Conservation (phyloP, 768 basidiomycete species). For the Hericium rajendrae region DNA sequence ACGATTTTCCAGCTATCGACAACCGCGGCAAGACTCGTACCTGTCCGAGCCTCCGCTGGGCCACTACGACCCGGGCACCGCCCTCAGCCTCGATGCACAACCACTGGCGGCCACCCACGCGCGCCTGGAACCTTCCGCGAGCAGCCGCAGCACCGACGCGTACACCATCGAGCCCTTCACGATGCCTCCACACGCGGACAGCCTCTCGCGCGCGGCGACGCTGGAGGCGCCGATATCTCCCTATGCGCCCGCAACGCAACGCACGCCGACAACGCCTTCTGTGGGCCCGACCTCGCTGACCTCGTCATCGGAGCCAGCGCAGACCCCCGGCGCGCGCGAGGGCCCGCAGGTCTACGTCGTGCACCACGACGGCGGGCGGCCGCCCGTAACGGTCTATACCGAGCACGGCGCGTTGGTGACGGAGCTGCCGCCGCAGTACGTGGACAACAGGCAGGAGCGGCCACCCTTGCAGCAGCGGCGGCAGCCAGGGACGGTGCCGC, state of each 20-base stretch:
- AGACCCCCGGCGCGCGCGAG: neutral
- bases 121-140: neutral
- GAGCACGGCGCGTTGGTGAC: conserved; percentile 46
- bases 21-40: no score
- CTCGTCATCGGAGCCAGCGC: conserved; percentile 1
- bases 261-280: conserved; percentile 1
- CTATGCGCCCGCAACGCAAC: neutral
- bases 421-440: conserved; percentile 49
- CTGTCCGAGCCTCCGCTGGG: no score
- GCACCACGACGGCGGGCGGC: conserved; percentile 48
- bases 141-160: neutral
- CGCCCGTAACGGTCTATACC: conserved; percentile 51
- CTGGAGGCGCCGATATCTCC: neutral
- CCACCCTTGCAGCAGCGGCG: neutral
- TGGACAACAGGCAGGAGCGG: conserved; percentile 1
- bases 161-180: conserved; percentile 14
- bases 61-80: no score
- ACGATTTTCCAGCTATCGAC: no score
- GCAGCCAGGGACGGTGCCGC: neutral
- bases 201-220: neutral
- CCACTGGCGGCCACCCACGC: neutral
- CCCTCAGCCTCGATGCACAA: no score
- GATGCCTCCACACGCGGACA: neutral
- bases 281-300: conserved; percentile 2
- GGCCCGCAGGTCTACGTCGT: conserved; percentile 41